Percentiles rank a stretch among this genome's conserved stretches.
phyloP scores from a whole-genome alignment of 2,329 filamentous ascomycete genomes.

The Thyridium curvatum region DNA sequence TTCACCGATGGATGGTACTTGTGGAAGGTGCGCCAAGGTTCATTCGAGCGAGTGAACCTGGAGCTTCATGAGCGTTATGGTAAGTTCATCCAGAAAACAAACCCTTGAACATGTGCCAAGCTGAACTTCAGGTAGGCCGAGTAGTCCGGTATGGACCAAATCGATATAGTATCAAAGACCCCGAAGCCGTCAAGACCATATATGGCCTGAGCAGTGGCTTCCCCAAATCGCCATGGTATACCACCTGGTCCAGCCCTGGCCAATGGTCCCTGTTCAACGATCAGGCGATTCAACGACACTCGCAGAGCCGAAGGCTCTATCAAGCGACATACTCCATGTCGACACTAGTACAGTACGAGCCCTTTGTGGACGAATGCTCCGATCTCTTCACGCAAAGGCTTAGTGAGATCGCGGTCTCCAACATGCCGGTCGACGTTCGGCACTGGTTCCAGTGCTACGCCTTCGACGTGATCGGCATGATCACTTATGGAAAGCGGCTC shows the following conservation, averaged over 20 bases:
- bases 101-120: too few species aligned
- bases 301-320: not conserved
- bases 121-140: not conserved
- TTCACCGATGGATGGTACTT: slow-evolving; percentile 1
- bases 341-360: not conserved
- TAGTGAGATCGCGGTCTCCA: slow-evolving; percentile 2
- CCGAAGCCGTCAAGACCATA: not conserved
- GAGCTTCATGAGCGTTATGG: not conserved
- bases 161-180: slow-evolving; percentile 1
- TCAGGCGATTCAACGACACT: not conserved
- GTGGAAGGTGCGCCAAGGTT: not conserved
- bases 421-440: not conserved
- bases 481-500: slow-evolving; percentile 5
- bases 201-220: not conserved
- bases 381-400: not conserved
- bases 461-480: slow-evolving; percentile 6
- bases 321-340: slow-evolving; percentile 11
- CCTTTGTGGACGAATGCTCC: not conserved
- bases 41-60: not conserved
- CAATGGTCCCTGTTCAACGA: not conserved
- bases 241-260: not conserved
- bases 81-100: slow-evolving; percentile 5
- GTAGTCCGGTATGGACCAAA: slow-evolving; percentile 1
- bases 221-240: slow-evolving; percentile 1
- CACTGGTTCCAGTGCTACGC: slow-evolving; percentile 7